phyloP scores from a whole-genome alignment of 1,139 yeast species.

The Pichia sp. region DNA sequence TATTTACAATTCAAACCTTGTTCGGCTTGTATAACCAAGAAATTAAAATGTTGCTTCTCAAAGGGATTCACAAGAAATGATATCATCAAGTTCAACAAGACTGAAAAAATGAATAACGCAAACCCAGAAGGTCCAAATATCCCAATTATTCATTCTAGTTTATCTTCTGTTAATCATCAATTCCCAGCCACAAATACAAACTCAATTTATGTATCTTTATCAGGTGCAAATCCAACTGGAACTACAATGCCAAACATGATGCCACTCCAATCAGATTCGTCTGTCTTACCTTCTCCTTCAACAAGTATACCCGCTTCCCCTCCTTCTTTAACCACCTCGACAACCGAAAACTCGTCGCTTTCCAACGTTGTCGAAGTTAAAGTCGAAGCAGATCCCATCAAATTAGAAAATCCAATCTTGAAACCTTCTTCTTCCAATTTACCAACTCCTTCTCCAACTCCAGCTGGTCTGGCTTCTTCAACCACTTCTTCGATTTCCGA shows the following conservation, averaged over 20 bases:
- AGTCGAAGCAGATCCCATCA: too few relatives aligned
- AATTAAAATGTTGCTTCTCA: constrained; percentile 48
- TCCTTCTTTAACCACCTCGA: neutral
- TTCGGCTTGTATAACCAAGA: constrained; percentile 46
- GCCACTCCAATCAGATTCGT: neutral
- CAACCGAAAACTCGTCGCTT: too few relatives aligned
- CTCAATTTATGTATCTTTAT: neutral
- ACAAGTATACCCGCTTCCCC: constrained; percentile 7
- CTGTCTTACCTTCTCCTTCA: constrained; percentile 5
- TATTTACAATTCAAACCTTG: constrained; percentile 51
- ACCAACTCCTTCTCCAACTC: constrained; percentile 17
- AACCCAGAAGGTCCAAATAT: neutral
- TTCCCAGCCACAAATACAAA: too few relatives aligned
- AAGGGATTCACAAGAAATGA: constrained; percentile 63
- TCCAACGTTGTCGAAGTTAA: too few relatives aligned
- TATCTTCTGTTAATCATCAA: too few relatives aligned
- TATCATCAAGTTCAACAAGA: constrained; percentile 36
- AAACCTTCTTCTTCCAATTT: neutral
- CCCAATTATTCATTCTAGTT: too few relatives aligned
- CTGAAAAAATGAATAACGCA: constrained; percentile 19
- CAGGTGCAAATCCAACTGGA: constrained; percentile 3
- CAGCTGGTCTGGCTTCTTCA: constrained; percentile 1
- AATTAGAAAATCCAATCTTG: neutral
- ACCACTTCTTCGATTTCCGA: neutral
- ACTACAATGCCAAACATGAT: neutral